Base-by-base conservation (phyloP, 768 basidiomycete species). In the Lactifluus piperatus region DNA sequence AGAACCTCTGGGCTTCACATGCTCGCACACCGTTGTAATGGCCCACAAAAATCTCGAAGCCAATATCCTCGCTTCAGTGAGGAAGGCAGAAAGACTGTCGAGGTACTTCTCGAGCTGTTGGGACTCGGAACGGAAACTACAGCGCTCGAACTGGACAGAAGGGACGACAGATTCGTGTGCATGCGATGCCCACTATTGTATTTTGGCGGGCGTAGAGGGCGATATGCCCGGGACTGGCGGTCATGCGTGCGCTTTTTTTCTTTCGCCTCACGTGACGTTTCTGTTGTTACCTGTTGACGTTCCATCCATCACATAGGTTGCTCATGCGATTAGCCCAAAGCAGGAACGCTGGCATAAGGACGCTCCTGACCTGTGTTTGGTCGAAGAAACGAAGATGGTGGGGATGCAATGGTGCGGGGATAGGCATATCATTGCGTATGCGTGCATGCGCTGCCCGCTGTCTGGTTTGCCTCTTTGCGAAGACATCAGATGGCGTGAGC, bases 1-100 rank as follows among this genome's bases (percentile, higher is more conserved):
- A 39, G 9, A 30, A 16, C 27, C n/a, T 56, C 46, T 9, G 54
- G 54, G 26, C 54, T 56, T 48, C 54, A 56, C n/a, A 56, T 56
- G 54, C 54, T 56, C 14, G 54, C 37, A 24, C 54, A 56, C 16
- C 45, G 37, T 20, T 56, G 54, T 34, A 26, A 18, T 29, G 20
- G 46, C 2, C 34, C 26, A 14, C 54, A 47, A 18, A 48, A 39
- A 26, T 37, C 46, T 48, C 34, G 54, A 18, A 4, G 24, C 11
- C 54, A 47, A 27, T 47, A 26, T 22, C 54, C 46, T 18, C 45
- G 24, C 5, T 47, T 56, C 45, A 47, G 26, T 11, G 26, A 48
- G 14, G 36, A 48, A 48, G 54, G 54, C 22, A 47, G 39, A 27
- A 27, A 56, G 54, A 30, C 37, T 2, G 54, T 48, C 20, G 46